phyloP scores from a whole-genome alignment of 2,329 filamentous ascomycete species.

The Fusarium verrucosum region DNA sequence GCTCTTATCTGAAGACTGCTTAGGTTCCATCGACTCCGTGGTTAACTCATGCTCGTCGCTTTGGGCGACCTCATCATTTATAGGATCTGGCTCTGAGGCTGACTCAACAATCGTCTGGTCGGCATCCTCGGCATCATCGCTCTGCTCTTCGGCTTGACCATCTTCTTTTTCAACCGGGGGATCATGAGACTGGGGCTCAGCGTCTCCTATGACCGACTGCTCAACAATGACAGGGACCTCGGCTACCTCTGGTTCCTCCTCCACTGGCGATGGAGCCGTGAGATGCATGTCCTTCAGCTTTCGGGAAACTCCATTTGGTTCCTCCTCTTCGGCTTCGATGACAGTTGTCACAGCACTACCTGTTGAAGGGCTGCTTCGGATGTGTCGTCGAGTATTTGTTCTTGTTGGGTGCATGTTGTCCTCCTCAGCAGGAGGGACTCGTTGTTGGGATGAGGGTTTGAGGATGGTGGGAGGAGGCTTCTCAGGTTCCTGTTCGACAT shows the following conservation, averaged over 20 bases:
- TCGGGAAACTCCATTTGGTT: slow-evolving; percentile 58
- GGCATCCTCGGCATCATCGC: slow-evolving; percentile 29
- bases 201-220: slow-evolving; percentile 43
- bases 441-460: slow-evolving; percentile 48
- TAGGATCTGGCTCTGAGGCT: slow-evolving; percentile 32
- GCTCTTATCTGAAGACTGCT: slow-evolving; percentile 34
- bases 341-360: slow-evolving; percentile 83
- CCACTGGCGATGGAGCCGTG: slow-evolving; percentile 66
- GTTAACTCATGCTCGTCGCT: slow-evolving; percentile 6
- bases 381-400: slow-evolving; percentile 83
- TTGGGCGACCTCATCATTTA: slow-evolving; percentile 8
- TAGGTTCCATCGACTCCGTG: slow-evolving; percentile 21
- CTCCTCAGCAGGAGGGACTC: slow-evolving; percentile 52
- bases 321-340: slow-evolving; percentile 83
- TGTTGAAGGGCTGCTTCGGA: slow-evolving; percentile 80
- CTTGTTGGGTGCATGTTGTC: slow-evolving; percentile 63
- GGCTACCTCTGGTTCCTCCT: slow-evolving; percentile 56
- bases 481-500: slow-evolving; percentile 54
- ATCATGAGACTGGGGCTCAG: slow-evolving; percentile 6
- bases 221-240: slow-evolving; percentile 56
- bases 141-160: slow-evolving; percentile 18
- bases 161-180: slow-evolving; percentile 13
- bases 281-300: slow-evolving; percentile 60
- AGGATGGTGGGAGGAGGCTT: slow-evolving; percentile 50
- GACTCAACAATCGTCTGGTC: slow-evolving; percentile 42